phyloP scores from a whole-genome alignment of 257 asterid genomes.

The Galeopsis tetrahit region DNA sequence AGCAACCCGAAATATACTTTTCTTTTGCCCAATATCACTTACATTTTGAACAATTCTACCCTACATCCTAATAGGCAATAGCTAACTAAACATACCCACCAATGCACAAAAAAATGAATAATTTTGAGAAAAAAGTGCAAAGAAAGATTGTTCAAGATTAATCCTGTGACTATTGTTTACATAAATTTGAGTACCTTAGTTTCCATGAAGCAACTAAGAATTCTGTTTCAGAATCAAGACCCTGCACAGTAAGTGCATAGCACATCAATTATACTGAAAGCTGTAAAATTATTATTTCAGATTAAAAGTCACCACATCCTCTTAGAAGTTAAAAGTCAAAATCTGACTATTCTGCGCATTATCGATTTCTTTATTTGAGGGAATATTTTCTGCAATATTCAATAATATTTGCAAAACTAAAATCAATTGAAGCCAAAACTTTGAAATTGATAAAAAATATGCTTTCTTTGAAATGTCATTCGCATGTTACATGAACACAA shows the following conservation, averaged over 20 bases:
- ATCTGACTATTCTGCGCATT: background rate
- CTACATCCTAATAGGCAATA: too few relatives aligned
- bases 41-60: too few relatives aligned
- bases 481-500: background rate
- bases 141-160: background rate
- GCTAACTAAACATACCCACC: background rate
- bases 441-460: background rate
- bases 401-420: background rate
- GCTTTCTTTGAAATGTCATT: constrained; percentile 1
- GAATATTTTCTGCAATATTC: background rate
- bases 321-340: background rate
- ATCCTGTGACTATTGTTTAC: background rate
- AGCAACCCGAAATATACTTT: too few relatives aligned
- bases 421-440: background rate
- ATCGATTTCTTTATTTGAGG: background rate
- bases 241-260: constrained; percentile 48
- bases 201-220: constrained; percentile 75
- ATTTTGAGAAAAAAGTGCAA: background rate
- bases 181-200: constrained; percentile 54
- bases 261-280: constrained; percentile 9
- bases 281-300: constrained; percentile 9
- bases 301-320: background rate
- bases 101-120: background rate
- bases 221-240: constrained; percentile 38
- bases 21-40: too few relatives aligned